Evolutionary conservation across 495 filamentous ascomycete species (phyloP), one percentile per base, ranked within the genome.

Genomic region (Pseudoneurospora amorphoporcata): DNA sequence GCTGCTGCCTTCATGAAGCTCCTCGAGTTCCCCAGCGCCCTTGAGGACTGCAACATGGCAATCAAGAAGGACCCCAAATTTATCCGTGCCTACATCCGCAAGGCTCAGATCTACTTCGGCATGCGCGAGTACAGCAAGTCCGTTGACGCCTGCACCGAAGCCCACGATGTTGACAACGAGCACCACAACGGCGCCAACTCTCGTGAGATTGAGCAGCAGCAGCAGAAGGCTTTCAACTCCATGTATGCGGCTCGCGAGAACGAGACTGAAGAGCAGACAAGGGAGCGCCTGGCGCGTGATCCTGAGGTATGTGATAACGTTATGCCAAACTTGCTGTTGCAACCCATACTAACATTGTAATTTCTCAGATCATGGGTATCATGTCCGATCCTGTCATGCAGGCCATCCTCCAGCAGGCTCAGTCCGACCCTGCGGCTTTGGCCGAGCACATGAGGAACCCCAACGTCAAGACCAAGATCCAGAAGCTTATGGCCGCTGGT

Each of bases 101-200:
- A 98, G 85, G 93, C 94, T 0, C 92, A 97, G 81, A 92, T 94
- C 17, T 91, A 91, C 79, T 91, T 96, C 73, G 94, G 92, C 72
- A 99, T 99, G 95, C 92, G 94, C 76, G 94, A 99, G 81, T 98
- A 96, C 84, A 97, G 89, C 84, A 94, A 92, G 80, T 97, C 92
- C 77, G 84, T 97, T 58, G 96, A 99, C 78, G 91, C 90, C 23
- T 97, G 94, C 85, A 88, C 88, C 41, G 92, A 94, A 74, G 95
- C 96, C 3, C 82, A 86, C 2, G 87, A 90, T 73, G 87, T 94
- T 19, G 96, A 99, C 79, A 88, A 82, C 35, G 83, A 85, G 70
- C 81, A 85, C 76, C 78, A 86, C 78, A 87, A 89, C 71, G 89
- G 90, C 69, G 92, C 90, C 75, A 92, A 97, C 79, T 84, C 89